Evolutionary conservation across 352 stramenopile genomes (phyloP).

Genomic region (Phytophthora cactorum): DNA sequence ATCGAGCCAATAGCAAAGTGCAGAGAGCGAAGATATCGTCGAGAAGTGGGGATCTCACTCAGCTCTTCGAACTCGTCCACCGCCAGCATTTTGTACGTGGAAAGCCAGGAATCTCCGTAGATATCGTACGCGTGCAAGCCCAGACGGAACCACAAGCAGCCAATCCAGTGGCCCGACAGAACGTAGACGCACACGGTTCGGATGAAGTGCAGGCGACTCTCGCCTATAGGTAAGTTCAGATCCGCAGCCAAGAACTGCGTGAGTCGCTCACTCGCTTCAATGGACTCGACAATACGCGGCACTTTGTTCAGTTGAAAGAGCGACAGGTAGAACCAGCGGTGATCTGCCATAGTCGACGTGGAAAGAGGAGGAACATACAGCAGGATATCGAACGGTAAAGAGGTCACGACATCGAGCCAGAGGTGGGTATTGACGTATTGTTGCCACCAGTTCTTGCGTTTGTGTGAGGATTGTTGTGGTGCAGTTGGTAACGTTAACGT

Average conservation of each 20-base stretch:
- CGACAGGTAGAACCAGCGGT: conserved; percentile 65
- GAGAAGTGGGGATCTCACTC: conserved; percentile 43
- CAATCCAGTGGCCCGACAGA: conserved; percentile 73
- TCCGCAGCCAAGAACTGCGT: conserved; percentile 59
- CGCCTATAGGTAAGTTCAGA: conserved; percentile 56
- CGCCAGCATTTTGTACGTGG: conserved; percentile 57
- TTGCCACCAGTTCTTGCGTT: conserved; percentile 8
- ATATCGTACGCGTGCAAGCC: conserved; percentile 52
- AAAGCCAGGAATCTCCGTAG: conserved; percentile 66
- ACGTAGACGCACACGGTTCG: conserved; percentile 58
- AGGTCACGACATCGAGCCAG: conserved; percentile 42
- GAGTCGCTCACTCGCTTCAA: conserved; percentile 58
- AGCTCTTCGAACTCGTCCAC: conserved; percentile 53
- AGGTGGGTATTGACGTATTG: conserved; percentile 5
- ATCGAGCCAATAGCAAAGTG: conserved; percentile 73
- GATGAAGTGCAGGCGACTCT: conserved; percentile 59
- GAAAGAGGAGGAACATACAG: conserved; percentile 49
- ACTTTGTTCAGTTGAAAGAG: conserved; percentile 73
- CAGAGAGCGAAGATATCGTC: conserved; percentile 60
- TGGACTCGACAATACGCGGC: conserved; percentile 49
- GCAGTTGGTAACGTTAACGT: not conserved
- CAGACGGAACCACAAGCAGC: conserved; percentile 64
- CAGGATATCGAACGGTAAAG: conserved; percentile 57
- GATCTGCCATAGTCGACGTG: conserved; percentile 11
- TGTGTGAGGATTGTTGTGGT: not conserved